phyloP scores from a whole-genome alignment of 1,284 basidiomycete genomes.

The Rhodotorula sp. region DNA sequence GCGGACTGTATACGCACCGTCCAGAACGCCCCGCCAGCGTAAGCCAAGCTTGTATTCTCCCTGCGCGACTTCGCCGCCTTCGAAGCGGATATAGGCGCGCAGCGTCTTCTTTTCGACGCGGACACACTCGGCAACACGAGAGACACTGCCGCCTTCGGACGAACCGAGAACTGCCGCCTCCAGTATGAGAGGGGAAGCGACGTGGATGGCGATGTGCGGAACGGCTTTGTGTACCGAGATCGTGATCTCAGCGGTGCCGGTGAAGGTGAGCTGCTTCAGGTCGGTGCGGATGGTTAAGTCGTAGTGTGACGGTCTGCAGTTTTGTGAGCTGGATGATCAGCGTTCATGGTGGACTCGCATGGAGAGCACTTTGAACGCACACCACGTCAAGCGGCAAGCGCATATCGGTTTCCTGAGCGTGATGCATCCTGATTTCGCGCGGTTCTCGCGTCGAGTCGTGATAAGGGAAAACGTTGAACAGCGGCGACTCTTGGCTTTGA shows the following conservation, averaged over 20 bases:
- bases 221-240: conserved; percentile 70
- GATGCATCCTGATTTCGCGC: no score
- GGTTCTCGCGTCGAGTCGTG: no score
- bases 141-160: conserved; percentile 50
- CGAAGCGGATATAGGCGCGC: conserved; percentile 56
- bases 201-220: conserved; percentile 57
- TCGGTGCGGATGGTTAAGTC: conserved; percentile 80
- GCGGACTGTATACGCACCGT: conserved; percentile 52
- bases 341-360: neutral
- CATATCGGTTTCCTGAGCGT: no score
- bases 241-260: conserved; percentile 70
- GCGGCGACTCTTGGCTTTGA: no score
- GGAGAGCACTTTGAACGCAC: neutral
- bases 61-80: conserved; percentile 62
- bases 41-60: conserved; percentile 51
- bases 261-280: conserved; percentile 70
- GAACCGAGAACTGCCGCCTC: conserved; percentile 65
- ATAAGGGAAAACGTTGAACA: no score
- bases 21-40: conserved; percentile 59
- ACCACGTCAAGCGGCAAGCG: neutral
- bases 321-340: neutral
- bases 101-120: conserved; percentile 54
- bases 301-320: conserved; percentile 69
- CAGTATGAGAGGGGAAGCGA: conserved; percentile 64
- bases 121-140: conserved; percentile 37